These are phyloP conservation scores for Dipteronia dyeriana DNA, from an alignment of 345 rosid species.

Conservation along the genomic window DNA sequence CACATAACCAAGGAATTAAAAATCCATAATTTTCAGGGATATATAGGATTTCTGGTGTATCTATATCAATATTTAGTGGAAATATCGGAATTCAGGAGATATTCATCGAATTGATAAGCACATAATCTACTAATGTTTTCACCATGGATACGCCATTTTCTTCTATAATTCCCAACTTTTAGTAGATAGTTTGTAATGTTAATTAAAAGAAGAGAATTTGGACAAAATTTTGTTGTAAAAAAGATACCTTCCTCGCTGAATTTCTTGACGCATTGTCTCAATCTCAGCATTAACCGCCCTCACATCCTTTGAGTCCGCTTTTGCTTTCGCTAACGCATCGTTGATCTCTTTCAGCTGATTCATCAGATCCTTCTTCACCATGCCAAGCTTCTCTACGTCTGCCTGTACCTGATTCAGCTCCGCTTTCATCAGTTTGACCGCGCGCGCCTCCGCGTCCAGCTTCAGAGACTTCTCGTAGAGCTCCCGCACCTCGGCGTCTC, in stretches of 20 bases:
- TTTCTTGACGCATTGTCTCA: constrained; percentile 48
- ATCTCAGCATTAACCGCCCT: constrained; percentile 49
- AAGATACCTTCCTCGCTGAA: constrained; percentile 75
- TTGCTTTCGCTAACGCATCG: constrained; percentile 49
- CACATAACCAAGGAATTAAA: not conserved
- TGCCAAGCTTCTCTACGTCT: constrained; percentile 47
- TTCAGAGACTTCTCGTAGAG: constrained; percentile 64
- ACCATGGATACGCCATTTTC: too few species aligned
- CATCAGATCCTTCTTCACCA: constrained; percentile 44
- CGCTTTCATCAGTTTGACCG: constrained; percentile 42
- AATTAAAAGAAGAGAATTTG: not conserved
- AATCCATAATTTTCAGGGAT: too few species aligned
- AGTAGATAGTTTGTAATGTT: not conserved
- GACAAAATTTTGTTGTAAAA: not conserved
- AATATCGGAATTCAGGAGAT: too few species aligned
- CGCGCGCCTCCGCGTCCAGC: constrained; percentile 65
- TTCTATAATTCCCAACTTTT: too few species aligned
- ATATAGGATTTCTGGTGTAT: too few species aligned
- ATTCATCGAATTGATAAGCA: too few species aligned
- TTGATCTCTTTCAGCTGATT: constrained; percentile 43
- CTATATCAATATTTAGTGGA: too few species aligned
- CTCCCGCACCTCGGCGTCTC: constrained; percentile 69
- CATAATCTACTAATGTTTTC: too few species aligned
- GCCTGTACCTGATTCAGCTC: constrained; percentile 62
- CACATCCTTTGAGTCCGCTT: constrained; percentile 45